Conservation (phyloP, 805 yeast species). For the Martiniozyma abietophila region DNA sequence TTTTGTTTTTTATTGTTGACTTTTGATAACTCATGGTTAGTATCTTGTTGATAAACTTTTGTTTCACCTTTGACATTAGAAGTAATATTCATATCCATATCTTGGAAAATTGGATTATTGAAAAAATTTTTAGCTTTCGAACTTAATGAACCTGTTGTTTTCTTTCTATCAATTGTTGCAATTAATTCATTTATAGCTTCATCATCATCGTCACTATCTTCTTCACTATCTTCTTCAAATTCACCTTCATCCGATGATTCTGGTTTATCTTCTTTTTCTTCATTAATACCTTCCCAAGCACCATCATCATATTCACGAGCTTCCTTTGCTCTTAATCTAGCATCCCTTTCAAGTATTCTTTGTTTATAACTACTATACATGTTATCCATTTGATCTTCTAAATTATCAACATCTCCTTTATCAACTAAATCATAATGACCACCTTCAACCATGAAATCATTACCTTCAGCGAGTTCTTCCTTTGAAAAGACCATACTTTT, state of each 20-base stretch:
- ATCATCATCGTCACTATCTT: slow-evolving; percentile 50
- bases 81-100: slow-evolving; percentile 30
- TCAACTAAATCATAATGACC: slow-evolving; percentile 15
- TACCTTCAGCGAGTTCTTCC: slow-evolving; percentile 33
- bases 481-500: slow-evolving; percentile 53
- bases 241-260: slow-evolving; percentile 24
- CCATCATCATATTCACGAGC: slow-evolving; percentile 72
- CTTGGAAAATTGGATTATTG: slow-evolving; percentile 44
- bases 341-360: slow-evolving; percentile 56
- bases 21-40: slow-evolving; percentile 3
- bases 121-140: slow-evolving; percentile 36
- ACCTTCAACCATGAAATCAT: slow-evolving; percentile 32
- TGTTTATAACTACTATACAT: slow-evolving; percentile 72
- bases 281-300: slow-evolving; percentile 64
- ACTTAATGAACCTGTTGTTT: slow-evolving; percentile 34
- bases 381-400: slow-evolving; percentile 74
- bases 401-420: slow-evolving; percentile 50
- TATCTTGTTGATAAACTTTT: slow-evolving; percentile 9
- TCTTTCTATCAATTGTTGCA: slow-evolving; percentile 40
- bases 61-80: slow-evolving; percentile 9
- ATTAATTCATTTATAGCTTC: slow-evolving; percentile 56
- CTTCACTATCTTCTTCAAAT: slow-evolving; percentile 35
- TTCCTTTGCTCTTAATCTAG: slow-evolving; percentile 57
- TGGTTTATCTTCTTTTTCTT: slow-evolving; percentile 30
- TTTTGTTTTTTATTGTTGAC: slow-evolving; percentile 12